Percentiles rank a stretch among this genome's conserved stretches.
Conservation (phyloP, 345 rosid genomes). For the Brassica cretica region DNA sequence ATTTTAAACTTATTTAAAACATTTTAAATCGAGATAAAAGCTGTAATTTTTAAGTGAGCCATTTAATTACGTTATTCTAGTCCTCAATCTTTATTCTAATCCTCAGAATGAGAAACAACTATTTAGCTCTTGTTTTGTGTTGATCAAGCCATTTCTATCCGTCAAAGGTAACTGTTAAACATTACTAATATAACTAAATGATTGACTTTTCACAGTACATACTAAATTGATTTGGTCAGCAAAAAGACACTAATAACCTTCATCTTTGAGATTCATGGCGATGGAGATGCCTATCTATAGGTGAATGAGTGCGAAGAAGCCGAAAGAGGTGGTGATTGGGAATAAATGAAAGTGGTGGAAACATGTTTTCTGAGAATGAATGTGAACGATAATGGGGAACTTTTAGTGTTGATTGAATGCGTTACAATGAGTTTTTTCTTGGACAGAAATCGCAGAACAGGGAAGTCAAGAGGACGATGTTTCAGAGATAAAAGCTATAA, state of each 20-base stretch:
- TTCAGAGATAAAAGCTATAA: background rate
- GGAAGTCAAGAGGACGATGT: background rate
- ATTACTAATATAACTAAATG: too few species aligned
- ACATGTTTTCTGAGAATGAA: background rate
- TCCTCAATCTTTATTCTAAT: background rate
- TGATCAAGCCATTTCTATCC: background rate
- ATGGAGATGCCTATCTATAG: background rate
- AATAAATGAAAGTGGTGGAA: too few species aligned
- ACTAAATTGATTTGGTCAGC: too few species aligned
- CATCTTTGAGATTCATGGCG: background rate
- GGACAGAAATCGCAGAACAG: background rate
- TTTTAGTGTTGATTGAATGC: background rate
- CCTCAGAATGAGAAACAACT: too few species aligned
- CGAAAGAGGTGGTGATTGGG: background rate
- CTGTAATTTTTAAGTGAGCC: too few species aligned
- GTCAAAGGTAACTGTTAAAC: background rate
- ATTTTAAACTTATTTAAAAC: too few species aligned
- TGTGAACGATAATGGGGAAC: background rate
- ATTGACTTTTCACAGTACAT: too few species aligned
- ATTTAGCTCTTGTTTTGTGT: background rate
- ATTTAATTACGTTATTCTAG: background rate
- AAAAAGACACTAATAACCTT: too few species aligned
- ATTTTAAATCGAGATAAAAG: too few species aligned
- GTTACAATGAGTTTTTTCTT: background rate
- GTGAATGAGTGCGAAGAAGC: background rate